Evolutionary conservation across 768 basidiomycete species (phyloP).

Genomic region (Boletus coccyginus): DNA sequence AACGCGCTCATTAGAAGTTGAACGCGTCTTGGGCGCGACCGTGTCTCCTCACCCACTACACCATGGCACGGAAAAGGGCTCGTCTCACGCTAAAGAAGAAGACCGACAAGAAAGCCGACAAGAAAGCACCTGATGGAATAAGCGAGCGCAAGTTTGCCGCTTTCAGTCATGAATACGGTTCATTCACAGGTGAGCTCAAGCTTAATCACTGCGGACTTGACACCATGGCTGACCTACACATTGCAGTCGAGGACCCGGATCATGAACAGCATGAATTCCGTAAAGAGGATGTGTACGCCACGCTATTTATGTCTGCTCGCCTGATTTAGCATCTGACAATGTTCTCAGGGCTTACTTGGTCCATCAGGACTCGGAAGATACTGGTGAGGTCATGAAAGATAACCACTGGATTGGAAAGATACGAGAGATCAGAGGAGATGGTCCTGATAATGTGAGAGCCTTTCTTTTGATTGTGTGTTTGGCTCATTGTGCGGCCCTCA

Average conservation of each 20-base stretch:
- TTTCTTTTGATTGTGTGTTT: not conserved
- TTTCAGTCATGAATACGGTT: conserved; percentile 1
- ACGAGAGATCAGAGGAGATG: conserved; percentile 38
- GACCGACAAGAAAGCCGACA: not conserved
- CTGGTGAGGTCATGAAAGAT: conserved; percentile 22
- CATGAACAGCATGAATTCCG: conserved; percentile 25
- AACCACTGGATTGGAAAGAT: conserved; percentile 55
- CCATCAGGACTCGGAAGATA: not conserved
- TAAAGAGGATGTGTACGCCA: conserved; percentile 34
- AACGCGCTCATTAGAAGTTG: conserved; percentile 24
- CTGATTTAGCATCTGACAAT: not conserved
- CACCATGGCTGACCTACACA: not conserved
- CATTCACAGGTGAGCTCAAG: conserved; percentile 17
- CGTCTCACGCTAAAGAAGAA: conserved; percentile 21
- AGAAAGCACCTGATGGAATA: conserved; percentile 1
- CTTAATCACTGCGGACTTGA: not conserved
- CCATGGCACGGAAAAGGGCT: conserved; percentile 26
- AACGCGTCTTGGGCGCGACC: conserved; percentile 26
- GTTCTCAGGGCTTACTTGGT: conserved; percentile 35
- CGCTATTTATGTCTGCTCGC: not conserved
- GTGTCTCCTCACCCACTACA: conserved; percentile 2
- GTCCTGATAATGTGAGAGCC: conserved; percentile 30
- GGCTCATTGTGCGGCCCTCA: not conserved
- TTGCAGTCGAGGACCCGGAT: conserved; percentile 13
- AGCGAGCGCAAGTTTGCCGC: conserved; percentile 12